Evolutionary conservation across 2,329 filamentous ascomycete genomes (phyloP).

Genomic region (Magnaporthiopsis rhizophila): DNA sequence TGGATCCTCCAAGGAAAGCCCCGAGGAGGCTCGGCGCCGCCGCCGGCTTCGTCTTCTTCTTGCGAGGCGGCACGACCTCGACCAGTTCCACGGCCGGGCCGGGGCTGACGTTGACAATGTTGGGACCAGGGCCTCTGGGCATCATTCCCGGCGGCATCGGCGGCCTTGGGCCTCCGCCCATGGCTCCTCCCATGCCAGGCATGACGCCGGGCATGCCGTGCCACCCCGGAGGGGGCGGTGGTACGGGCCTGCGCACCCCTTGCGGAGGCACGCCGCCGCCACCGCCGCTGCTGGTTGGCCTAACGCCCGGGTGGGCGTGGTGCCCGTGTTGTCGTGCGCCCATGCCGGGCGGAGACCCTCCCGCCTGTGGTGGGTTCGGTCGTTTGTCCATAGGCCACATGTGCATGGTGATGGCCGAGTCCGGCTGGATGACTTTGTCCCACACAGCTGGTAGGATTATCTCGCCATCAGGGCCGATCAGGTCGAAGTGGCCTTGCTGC

Average conservation of each 20-base stretch:
- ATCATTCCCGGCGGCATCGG: not conserved
- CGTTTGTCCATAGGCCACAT: conserved; percentile 48
- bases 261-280: too few species aligned
- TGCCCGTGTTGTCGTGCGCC: too few species aligned
- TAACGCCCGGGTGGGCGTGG: too few species aligned
- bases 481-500: conserved; percentile 69
- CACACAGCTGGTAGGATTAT: conserved; percentile 76
- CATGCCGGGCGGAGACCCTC: not conserved
- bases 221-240: not conserved
- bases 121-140: not conserved
- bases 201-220: not conserved
- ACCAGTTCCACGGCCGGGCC: not conserved
- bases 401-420: conserved; percentile 55
- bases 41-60: conserved; percentile 12
- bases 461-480: conserved; percentile 70
- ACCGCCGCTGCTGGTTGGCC: too few species aligned
- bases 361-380: conserved; percentile 11
- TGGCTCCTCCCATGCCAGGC: not conserved
- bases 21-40: conserved; percentile 7
- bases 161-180: not conserved
- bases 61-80: not conserved
- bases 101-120: conserved; percentile 12
- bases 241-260: not conserved
- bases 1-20: conserved; percentile 13
- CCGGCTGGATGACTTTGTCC: conserved; percentile 74